These are phyloP conservation scores for Patellaria atrata DNA, from an alignment of 495 filamentous ascomycete genomes.

Conservation along the genomic window DNA sequence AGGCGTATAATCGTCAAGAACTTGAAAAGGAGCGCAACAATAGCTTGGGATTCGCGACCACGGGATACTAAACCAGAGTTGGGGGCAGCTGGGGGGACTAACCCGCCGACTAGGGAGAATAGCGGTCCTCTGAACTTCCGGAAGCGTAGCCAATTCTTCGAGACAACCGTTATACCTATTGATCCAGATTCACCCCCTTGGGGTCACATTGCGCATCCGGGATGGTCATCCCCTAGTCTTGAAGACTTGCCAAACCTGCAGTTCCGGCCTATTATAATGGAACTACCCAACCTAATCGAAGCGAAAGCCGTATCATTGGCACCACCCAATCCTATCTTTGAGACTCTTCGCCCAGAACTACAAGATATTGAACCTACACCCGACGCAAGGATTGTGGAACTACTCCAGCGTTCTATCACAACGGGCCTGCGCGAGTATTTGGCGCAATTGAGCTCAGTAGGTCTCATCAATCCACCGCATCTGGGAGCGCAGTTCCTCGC, in stretches of 20 bases:
- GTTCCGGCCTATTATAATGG: constrained; percentile 65
- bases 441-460: constrained; percentile 48
- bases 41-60: constrained; percentile 68
- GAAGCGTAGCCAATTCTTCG: constrained; percentile 7
- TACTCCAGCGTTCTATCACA: constrained; percentile 52
- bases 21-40: constrained; percentile 59
- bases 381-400: constrained; percentile 48
- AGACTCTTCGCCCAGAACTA: constrained; percentile 1
- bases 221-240: constrained; percentile 71
- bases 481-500: constrained; percentile 49
- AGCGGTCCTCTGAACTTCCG: constrained; percentile 7
- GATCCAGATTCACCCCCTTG: constrained; percentile 42
- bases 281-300: constrained; percentile 85
- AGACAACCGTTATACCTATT: constrained; percentile 23
- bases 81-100: constrained; percentile 10
- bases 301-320: constrained; percentile 79
- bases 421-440: constrained; percentile 80
- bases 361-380: constrained; percentile 21
- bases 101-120: constrained; percentile 8
- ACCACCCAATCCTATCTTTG: constrained; percentile 39
- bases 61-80: constrained; percentile 31
- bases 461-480: constrained; percentile 44
- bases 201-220: constrained; percentile 70
- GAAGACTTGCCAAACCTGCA: constrained; percentile 63
- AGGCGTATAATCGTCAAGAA: constrained; percentile 56